phyloP scores from a whole-genome alignment of 371 early-diverging fungal genomes.

The Coemansia sp. region DNA sequence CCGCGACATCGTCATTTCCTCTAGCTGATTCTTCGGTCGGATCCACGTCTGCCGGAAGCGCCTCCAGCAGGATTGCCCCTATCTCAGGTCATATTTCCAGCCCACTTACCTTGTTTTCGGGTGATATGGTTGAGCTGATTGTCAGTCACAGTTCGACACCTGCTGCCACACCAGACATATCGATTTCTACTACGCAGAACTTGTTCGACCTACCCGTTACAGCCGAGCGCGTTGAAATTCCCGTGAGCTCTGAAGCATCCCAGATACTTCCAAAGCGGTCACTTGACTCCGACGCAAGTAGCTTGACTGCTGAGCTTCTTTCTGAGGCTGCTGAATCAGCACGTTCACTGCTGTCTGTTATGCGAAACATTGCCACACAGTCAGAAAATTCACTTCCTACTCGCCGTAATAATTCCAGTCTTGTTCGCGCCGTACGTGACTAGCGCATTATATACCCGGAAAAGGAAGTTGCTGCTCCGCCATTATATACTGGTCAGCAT shows the following conservation, averaged over 20 bases:
- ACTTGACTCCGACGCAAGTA: background rate
- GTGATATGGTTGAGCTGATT: conserved; percentile 20
- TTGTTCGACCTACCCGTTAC: background rate
- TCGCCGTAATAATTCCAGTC: conserved; percentile 7
- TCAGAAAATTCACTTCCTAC: conserved; percentile 9
- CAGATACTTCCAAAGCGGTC: background rate
- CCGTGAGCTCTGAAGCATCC: background rate
- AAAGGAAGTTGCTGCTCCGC: conserved; percentile 1
- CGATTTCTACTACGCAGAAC: background rate
- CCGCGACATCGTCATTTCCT: background rate
- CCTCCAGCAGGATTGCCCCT: background rate
- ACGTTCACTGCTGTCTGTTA: conserved; percentile 21
- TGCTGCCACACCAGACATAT: background rate
- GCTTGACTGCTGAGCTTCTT: conserved; percentile 1
- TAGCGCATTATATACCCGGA: conserved; percentile 18
- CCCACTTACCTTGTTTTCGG: conserved; percentile 15
- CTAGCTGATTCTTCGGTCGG: background rate
- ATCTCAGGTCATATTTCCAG: conserved; percentile 6
- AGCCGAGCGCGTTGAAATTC: background rate
- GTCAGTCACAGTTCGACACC: conserved; percentile 14
- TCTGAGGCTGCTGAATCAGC: conserved; percentile 20
- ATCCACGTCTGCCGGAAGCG: background rate
- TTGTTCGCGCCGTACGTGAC: background rate
- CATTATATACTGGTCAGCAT: background rate
- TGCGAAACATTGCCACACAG: conserved; percentile 24